A percentile compares a stretch with the other conserved stretches of the same genome.
Conservation (phyloP, 192 early-diverging fungal genomes). For the Coemansia furcata region DNA sequence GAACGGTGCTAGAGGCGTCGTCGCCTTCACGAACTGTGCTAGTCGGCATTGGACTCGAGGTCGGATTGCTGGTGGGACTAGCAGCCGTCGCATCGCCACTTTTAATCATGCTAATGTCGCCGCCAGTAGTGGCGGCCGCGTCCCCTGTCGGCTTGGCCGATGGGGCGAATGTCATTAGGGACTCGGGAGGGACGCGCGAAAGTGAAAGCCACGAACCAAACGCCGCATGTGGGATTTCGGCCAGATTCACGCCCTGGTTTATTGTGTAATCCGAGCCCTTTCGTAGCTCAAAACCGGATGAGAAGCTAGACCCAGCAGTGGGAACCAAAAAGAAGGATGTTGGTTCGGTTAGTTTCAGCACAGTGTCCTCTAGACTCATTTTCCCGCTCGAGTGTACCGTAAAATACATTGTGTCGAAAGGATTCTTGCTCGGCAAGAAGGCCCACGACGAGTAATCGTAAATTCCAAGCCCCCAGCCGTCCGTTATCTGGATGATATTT, state of each 20-base stretch:
- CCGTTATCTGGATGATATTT: constrained; percentile 30
- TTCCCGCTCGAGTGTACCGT: constrained; percentile 38
- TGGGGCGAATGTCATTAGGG: constrained; percentile 5
- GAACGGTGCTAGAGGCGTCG: constrained; percentile 1
- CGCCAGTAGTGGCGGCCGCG: neutral
- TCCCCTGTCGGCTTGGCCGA: neutral
- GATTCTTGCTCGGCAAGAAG: constrained; percentile 22
- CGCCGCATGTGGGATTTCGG: constrained; percentile 33
- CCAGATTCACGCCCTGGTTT: constrained; percentile 26
- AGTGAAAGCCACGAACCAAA: constrained; percentile 35
- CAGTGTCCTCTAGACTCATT: constrained; percentile 34
- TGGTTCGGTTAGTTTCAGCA: constrained; percentile 28
- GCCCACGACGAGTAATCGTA: constrained; percentile 48
- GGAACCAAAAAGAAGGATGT: constrained; percentile 20
- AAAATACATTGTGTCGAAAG: constrained; percentile 25
- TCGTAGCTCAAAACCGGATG: constrained; percentile 15
- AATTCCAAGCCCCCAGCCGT: constrained; percentile 35
- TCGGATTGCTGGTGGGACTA: neutral
- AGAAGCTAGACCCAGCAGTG: constrained; percentile 4
- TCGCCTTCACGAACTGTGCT: neutral
- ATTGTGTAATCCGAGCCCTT: constrained; percentile 27
- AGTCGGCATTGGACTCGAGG: neutral
- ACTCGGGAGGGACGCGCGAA: constrained; percentile 8
- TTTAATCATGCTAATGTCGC: neutral
- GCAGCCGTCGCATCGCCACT: neutral